phyloP scores from a whole-genome alignment of 164 flowering plant genomes.

The Vitis rupestris region DNA sequence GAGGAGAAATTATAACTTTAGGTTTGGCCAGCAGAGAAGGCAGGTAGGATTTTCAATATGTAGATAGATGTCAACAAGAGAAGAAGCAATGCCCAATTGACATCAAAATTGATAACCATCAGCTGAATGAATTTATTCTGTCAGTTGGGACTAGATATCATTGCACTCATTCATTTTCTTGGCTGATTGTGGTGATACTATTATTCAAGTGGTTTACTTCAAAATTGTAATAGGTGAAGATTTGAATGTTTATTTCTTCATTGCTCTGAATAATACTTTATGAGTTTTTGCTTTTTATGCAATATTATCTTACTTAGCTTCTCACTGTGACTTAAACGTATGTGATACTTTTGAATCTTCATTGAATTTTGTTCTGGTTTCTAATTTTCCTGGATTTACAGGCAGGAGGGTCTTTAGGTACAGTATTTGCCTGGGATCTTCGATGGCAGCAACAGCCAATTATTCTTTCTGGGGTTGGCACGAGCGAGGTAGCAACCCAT shows the following conservation, averaged over 20 bases:
- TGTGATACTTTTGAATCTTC: not conserved
- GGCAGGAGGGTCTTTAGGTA: constrained; percentile 96
- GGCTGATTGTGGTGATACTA: not conserved
- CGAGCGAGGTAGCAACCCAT: constrained; percentile 21
- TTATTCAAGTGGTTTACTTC: too few relatives aligned
- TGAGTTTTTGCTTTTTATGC: too few relatives aligned
- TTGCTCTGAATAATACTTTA: too few relatives aligned
- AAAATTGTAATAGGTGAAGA: too few relatives aligned
- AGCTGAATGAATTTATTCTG: not conserved
- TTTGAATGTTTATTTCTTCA: too few relatives aligned
- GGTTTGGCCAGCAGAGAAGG: too few relatives aligned
- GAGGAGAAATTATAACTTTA: too few relatives aligned
- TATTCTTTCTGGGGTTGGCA: constrained; percentile 56
- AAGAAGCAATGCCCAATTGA: not conserved
- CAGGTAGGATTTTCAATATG: too few relatives aligned
- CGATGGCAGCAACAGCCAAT: constrained; percentile 73
- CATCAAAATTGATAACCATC: not conserved
- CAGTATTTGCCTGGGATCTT: constrained; percentile 94
- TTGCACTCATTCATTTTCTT: not conserved
- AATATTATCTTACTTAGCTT: too few relatives aligned
- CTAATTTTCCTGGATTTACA: constrained; percentile 25
- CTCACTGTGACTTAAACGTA: too few relatives aligned
- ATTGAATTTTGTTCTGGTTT: not conserved
- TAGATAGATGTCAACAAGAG: not conserved
- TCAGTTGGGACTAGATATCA: not conserved